Conservation (phyloP, 2,329 filamentous ascomycete genomes). For the Fusarium pseudoanthophilum region DNA sequence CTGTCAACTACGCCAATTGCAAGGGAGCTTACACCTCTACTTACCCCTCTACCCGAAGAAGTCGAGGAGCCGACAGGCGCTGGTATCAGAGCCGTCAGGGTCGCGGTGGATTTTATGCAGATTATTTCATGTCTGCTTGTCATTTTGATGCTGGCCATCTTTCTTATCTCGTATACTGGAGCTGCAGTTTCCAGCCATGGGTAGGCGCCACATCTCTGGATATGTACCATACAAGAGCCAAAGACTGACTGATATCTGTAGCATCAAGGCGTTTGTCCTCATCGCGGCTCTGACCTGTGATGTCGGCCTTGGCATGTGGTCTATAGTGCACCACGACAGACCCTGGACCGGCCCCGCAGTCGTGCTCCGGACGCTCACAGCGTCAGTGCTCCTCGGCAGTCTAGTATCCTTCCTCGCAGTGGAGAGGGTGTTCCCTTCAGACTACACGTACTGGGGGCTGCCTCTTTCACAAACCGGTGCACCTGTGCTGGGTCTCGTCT, state of each 20-base stretch:
- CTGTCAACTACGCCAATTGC: conserved; percentile 37
- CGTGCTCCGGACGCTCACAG: conserved; percentile 46
- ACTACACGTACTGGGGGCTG: conserved; percentile 53
- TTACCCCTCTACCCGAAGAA: conserved; percentile 42
- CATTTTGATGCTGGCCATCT: conserved; percentile 48
- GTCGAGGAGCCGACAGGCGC: conserved; percentile 38
- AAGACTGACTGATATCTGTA: conserved; percentile 9
- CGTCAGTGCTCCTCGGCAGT: conserved; percentile 49
- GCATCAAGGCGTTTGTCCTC: conserved; percentile 45
- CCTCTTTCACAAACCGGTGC: conserved; percentile 42
- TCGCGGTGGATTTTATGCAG: conserved; percentile 47
- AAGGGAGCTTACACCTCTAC: conserved; percentile 40
- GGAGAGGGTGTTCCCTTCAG: conserved; percentile 51
- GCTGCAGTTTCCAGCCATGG: conserved; percentile 35
- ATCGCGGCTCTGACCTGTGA: conserved; percentile 49
- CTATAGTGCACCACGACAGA: conserved; percentile 47
- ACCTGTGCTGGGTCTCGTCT: conserved; percentile 52
- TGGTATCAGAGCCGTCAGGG: conserved; percentile 42
- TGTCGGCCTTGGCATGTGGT: conserved; percentile 50
- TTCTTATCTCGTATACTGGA: conserved; percentile 44
- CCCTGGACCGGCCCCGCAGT: conserved; percentile 50
- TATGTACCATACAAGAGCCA: background rate
- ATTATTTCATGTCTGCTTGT: conserved; percentile 47
- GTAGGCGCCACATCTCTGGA: conserved; percentile 21
- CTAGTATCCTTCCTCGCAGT: conserved; percentile 51